Evolutionary conservation across 2,329 filamentous ascomycete species (phyloP), one percentile per base, ranked within the genome.

Genomic region (Eutypella sp.): DNA sequence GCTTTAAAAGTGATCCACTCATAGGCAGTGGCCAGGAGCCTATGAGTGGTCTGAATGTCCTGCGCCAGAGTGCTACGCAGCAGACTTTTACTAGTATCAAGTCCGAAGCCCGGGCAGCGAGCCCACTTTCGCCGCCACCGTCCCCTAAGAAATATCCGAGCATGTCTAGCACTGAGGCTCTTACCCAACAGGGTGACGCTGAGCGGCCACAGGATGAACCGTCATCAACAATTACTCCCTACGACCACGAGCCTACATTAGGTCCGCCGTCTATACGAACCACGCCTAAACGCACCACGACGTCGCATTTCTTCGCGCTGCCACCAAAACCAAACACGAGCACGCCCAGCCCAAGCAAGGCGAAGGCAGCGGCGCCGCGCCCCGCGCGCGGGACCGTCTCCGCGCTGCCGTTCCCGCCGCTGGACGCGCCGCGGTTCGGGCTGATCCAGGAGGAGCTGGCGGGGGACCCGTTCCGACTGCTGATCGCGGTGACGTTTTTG

Each of bases 381-480:
- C 67, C 70, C 2, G 64, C 63, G 2, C 64, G 69, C 9, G 72
- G 73, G 8, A 72, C 66, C 2, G 60, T 83, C 8, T 79, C 81
- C 0, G 69, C 70, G 20, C 70, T 84, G 11, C 78, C 79, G 2
- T 88, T 92, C 52, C 87, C 89, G 1, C 77, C 82, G 0, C 78
- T 90, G 27, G 73, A 76, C 7, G 72, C 78, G 0, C 60, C 73
- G 0, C 64, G 59, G 5, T 96, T 95, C 60, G 90, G 90, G 0
- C 75, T 96, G 2, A 81, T 96, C 31, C 91, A 96, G 62, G 91
- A 96, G 62, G 78, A 84, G 52, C 78, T 95, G 15, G 81, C 82
- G 2, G 66, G 78, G 41, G 77, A 89, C 46, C 86, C 90, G 0
- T 96, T 95, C 64, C 84, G 82, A 52, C 78, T 96, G 2, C 76